Evolutionary conservation across 805 yeast species (phyloP), one percentile per base, ranked within the genome.

Genomic region (Suhomyces vadensis): DNA sequence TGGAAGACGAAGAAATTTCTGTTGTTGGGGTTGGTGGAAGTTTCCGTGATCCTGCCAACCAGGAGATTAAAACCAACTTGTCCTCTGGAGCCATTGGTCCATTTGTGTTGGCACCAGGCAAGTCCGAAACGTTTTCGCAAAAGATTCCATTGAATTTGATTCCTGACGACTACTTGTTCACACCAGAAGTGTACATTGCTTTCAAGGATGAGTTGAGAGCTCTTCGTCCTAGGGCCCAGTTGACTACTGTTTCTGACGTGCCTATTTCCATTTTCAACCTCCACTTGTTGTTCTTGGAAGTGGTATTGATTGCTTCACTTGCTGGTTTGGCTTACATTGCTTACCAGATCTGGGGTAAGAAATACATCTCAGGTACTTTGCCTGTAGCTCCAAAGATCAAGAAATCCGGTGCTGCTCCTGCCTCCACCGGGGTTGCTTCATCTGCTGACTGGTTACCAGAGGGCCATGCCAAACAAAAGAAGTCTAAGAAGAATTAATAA

Each of bases 261-360:
- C 76, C 83, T 44, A 69, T 90, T 54, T 83, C 95, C 0, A 51
- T 83, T 42, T 82, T 84, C 66, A 79, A 86, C 60, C 94, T 91
- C 10, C 81, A 83, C 64, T 77, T 89, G 57, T 58, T 88, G 46
- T 61, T 85, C 26, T 76, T 85, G 51, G 85, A 82, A 59, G 41
- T 79, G 11, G 52, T 86, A 20, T 65, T 87, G 45, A 53, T 70
- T 3, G 54, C 46, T 6, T 29, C 41, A 7, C 22, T 51, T 17
- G 57, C 45, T 3, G 48, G 42, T 7, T 31, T 43, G 33, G 43
- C 31, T 35, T 85, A 82, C 63, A 60, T 69, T 49, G 60, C 63
- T 26, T 76, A 75, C 63, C 58, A 56, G 33, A 53, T 62, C 35
- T 76, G 71, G 56, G 81, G 81, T 44, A 65, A 66, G 49, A 59